These are phyloP conservation scores for Salix koriyanagi DNA, from an alignment of 345 rosid genomes.

Conservation along the genomic window DNA sequence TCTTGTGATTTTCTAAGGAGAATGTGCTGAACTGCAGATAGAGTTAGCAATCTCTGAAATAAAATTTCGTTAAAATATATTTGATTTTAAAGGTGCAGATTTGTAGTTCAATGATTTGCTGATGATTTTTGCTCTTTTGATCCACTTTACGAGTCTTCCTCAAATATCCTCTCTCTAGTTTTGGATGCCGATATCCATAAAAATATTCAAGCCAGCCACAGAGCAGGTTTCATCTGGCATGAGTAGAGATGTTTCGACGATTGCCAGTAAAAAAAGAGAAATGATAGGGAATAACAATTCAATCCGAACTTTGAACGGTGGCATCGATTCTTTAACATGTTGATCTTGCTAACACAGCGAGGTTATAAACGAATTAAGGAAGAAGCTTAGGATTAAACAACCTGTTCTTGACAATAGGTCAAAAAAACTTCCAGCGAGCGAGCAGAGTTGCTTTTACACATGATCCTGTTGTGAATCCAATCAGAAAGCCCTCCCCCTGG, in stretches of 20 bases:
- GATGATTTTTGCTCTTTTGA: not conserved
- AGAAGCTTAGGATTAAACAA: not conserved
- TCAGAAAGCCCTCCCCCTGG: conserved; percentile 29
- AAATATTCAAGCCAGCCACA: not conserved
- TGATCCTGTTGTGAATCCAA: conserved; percentile 20
- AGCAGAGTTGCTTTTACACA: conserved; percentile 21
- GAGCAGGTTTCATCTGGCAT: not conserved
- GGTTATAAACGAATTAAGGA: not conserved
- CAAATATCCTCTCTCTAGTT: conserved; percentile 15
- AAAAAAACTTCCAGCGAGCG: conserved; percentile 3
- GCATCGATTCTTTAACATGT: not conserved
- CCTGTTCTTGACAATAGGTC: conserved; percentile 28
- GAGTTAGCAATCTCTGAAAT: not conserved
- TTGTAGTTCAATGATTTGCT: not conserved
- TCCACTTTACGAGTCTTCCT: not conserved
- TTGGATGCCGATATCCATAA: conserved; percentile 1
- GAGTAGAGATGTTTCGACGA: not conserved
- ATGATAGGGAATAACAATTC: not conserved
- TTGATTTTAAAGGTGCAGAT: too few relatives aligned
- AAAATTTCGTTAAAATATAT: too few relatives aligned
- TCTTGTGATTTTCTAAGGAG: not conserved
- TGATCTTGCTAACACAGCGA: not conserved
- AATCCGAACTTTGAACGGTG: not conserved
- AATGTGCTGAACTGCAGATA: not conserved
- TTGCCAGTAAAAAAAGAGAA: not conserved